phyloP scores from a whole-genome alignment of 2,329 filamentous ascomycete species.

The Diplodia seriata region DNA sequence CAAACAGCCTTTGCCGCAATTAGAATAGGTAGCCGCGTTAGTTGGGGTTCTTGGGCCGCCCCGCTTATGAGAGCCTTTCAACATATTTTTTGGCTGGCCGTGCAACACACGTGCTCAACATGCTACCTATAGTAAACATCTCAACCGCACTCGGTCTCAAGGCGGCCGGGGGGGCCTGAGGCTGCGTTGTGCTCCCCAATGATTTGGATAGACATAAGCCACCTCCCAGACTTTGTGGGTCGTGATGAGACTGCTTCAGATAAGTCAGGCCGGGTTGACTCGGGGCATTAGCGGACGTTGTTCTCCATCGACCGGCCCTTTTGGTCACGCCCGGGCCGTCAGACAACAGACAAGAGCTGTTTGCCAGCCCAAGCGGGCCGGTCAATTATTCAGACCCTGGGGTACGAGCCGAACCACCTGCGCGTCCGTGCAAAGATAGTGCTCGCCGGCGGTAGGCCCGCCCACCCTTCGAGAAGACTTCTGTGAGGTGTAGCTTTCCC shows the following conservation, averaged over 20 bases:
- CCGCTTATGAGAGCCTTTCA: background rate
- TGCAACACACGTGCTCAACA: constrained; percentile 22
- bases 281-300: constrained; percentile 9
- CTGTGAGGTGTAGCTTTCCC: background rate
- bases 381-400: constrained; percentile 1
- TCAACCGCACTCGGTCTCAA: constrained; percentile 14
- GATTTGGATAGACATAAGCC: constrained; percentile 18
- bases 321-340: background rate
- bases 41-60: background rate
- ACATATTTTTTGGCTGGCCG: background rate
- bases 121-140: constrained; percentile 2
- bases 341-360: background rate
- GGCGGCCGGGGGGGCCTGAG: constrained; percentile 7
- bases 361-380: background rate
- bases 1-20: constrained; percentile 9
- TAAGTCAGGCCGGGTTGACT: background rate
- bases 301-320: constrained; percentile 9
- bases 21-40: background rate
- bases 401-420: background rate
- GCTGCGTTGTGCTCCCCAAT: background rate
- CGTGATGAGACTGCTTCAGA: constrained; percentile 1
- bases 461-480: constrained; percentile 11
- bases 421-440: background rate
- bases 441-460: background rate
- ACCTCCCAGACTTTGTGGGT: background rate